Conservation (phyloP, 83 land plant species). For the Picea abies region DNA sequence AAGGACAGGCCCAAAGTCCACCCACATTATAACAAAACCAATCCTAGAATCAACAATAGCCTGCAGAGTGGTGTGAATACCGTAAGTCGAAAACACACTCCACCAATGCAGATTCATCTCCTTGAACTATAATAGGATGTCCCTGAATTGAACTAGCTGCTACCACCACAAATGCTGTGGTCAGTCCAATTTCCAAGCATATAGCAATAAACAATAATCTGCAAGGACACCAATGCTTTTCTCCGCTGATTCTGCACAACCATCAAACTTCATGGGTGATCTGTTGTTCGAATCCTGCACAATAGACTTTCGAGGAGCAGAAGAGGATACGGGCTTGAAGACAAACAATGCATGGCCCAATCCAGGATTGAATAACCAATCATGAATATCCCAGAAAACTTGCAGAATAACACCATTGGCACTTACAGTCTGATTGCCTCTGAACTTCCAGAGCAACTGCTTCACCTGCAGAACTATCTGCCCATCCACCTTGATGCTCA, state of each 20-base stretch:
- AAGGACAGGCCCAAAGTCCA: too few species aligned
- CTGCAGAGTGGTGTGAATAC: too few species aligned
- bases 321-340: slow-evolving; percentile 37
- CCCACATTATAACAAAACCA: too few species aligned
- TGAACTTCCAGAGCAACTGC: slow-evolving; percentile 60
- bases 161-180: too few species aligned
- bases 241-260: not conserved
- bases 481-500: slow-evolving; percentile 53
- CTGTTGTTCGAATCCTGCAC: not conserved
- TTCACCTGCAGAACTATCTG: slow-evolving; percentile 37
- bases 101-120: too few species aligned
- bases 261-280: not conserved
- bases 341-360: slow-evolving; percentile 50
- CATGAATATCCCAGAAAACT: slow-evolving; percentile 63
- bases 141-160: too few species aligned
- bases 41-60: too few species aligned
- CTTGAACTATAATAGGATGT: too few species aligned
- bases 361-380: slow-evolving; percentile 56
- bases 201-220: slow-evolving; percentile 42
- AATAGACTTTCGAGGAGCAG: not conserved
- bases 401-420: slow-evolving; percentile 29
- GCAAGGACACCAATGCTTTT: slow-evolving; percentile 15
- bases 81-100: too few species aligned
- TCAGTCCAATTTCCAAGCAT: slow-evolving; percentile 51
- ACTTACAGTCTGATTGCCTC: slow-evolving; percentile 50